These are phyloP conservation scores for Blastomyces silverae DNA, from an alignment of 2,329 filamentous ascomycete genomes.

Conservation along the genomic window DNA sequence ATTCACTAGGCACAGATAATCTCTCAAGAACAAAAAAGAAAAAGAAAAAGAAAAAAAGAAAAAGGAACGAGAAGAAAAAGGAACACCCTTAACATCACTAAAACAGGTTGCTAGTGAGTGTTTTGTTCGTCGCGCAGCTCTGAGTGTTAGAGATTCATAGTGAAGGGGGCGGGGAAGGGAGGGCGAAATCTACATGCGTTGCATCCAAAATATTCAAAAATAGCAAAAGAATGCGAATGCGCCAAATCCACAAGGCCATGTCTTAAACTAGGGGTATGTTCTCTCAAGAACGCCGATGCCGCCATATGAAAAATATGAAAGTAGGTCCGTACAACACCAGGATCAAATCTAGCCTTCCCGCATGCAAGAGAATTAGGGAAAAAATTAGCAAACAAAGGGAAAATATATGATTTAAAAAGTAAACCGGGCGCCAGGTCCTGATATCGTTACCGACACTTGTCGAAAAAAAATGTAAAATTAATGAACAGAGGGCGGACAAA, in stretches of 20 bases:
- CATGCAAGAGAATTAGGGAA: neutral
- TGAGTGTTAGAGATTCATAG: neutral
- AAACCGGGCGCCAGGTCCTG: neutral
- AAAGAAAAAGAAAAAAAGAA: neutral
- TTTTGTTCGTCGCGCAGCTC: neutral
- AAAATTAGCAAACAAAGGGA: neutral
- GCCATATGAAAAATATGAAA: neutral
- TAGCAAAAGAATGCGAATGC: neutral
- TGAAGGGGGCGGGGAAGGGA: neutral
- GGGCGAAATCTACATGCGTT: neutral
- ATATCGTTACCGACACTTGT: neutral
- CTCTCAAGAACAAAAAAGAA: neutral
- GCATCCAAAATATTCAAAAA: neutral
- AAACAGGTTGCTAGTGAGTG: neutral
- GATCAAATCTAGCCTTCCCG: conserved; percentile 9
- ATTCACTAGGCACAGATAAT: neutral
- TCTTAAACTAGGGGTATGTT: neutral
- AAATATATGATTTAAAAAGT: neutral
- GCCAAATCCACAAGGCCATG: neutral
- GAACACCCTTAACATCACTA: neutral
- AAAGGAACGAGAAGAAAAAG: neutral
- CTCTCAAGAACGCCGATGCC: conserved; percentile 17
- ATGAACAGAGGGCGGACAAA: neutral
- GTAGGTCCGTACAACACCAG: conserved; percentile 2
- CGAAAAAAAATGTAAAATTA: neutral